These are phyloP conservation scores for Asterella californica DNA, from an alignment of 225 moss, liverwort and hornwort species.

Conservation along the genomic window DNA sequence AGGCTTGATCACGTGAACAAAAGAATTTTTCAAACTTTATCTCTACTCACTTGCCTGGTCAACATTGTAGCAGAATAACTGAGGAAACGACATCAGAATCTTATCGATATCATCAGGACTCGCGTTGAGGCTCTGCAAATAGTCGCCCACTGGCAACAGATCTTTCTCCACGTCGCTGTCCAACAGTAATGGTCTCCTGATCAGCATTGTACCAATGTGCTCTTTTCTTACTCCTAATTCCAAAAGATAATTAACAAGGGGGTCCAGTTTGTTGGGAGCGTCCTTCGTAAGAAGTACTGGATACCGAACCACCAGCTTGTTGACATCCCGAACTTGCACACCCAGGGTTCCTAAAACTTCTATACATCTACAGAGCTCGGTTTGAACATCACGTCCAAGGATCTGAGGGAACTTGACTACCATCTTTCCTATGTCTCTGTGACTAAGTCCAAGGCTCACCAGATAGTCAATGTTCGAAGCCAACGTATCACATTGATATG, in stretches of 20 bases:
- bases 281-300: constrained; percentile 49
- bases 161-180: constrained; percentile 62
- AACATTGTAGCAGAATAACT: constrained; percentile 52
- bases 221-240: constrained; percentile 44
- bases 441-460: constrained; percentile 42
- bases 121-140: constrained; percentile 51
- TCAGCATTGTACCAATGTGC: constrained; percentile 48
- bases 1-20: too few species aligned
- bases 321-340: constrained; percentile 43
- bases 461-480: constrained; percentile 50
- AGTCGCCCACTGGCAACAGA: constrained; percentile 48
- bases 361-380: constrained; percentile 41
- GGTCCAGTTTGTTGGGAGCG: constrained; percentile 44
- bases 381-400: constrained; percentile 43
- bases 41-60: constrained; percentile 43
- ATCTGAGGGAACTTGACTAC: constrained; percentile 54
- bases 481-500: constrained; percentile 43
- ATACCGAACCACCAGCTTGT: constrained; percentile 50
- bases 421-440: constrained; percentile 51
- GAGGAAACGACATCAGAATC: constrained; percentile 58
- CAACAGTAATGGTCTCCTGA: constrained; percentile 48
- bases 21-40: neutral
- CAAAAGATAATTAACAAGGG: constrained; percentile 42
- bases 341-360: constrained; percentile 35
- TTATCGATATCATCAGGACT: constrained; percentile 60